phyloP scores from a whole-genome alignment of 495 filamentous ascomycete genomes.

The Peziza echinospora region DNA sequence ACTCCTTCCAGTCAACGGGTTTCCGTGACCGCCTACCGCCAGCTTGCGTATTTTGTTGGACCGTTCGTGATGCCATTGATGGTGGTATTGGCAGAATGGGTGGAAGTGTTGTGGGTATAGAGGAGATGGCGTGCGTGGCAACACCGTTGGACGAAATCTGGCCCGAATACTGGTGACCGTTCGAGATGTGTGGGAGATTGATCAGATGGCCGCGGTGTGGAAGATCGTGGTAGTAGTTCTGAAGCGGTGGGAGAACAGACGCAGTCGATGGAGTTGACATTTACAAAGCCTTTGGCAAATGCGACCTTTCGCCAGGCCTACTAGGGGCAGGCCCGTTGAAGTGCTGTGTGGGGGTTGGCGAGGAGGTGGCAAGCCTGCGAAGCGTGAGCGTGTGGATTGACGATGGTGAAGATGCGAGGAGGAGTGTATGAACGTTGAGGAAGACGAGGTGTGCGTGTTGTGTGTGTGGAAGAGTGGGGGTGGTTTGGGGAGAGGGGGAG shows the following conservation, averaged over 20 bases:
- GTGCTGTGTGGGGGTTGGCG: too few relatives aligned
- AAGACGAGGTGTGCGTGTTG: too few relatives aligned
- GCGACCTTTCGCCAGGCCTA: too few relatives aligned
- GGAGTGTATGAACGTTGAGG: too few relatives aligned
- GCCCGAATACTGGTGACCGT: conserved; percentile 8
- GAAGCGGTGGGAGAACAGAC: conserved; percentile 39
- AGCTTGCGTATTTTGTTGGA: conserved; percentile 5
- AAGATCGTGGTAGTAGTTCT: conserved; percentile 32
- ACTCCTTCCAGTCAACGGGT: conserved; percentile 64
- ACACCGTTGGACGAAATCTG: conserved; percentile 11
- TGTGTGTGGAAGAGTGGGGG: too few relatives aligned
- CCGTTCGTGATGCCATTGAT: conserved; percentile 8
- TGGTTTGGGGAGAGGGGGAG: too few relatives aligned
- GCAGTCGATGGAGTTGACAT: conserved; percentile 54
- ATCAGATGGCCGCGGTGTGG: conserved; percentile 27
- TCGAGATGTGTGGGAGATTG: conserved; percentile 8
- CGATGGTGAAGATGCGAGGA: too few relatives aligned
- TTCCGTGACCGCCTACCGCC: conserved; percentile 36
- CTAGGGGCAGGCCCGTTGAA: too few relatives aligned
- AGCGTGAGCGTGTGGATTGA: too few relatives aligned
- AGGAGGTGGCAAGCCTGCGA: too few relatives aligned
- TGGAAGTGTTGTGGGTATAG: conserved; percentile 22
- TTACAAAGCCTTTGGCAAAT: conserved; percentile 1
- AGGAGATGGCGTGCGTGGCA: conserved; percentile 13
- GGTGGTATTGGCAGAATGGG: conserved; percentile 9